Evolutionary conservation across 345 rosid species (phyloP).

Genomic region (Eutrema japonicum): DNA sequence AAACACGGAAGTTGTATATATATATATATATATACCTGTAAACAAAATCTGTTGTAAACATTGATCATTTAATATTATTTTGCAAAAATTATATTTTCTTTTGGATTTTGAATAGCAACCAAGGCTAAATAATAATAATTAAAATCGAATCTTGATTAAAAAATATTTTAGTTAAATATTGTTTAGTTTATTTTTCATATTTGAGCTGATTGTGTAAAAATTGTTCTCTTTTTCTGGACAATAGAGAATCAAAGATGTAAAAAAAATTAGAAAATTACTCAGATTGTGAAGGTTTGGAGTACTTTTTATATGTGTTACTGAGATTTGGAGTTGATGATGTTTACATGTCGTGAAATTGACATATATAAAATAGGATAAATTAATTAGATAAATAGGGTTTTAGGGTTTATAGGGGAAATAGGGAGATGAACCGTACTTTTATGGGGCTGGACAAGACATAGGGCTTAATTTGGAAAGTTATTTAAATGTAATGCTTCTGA

Average conservation of each 20-base stretch:
- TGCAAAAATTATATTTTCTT: background rate
- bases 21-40: background rate
- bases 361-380: conserved; percentile 8
- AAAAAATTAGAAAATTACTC: conserved; percentile 12
- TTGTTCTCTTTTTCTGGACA: background rate
- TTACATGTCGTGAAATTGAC: conserved; percentile 41
- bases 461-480: conserved; percentile 47
- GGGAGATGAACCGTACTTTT: conserved; percentile 40
- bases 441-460: conserved; percentile 41
- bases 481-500: conserved; percentile 44
- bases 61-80: background rate
- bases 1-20: conserved; percentile 5
- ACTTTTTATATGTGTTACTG: conserved; percentile 26
- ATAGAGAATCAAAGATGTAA: conserved; percentile 12
- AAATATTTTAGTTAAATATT: background rate
- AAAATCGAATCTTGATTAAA: background rate
- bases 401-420: conserved; percentile 40
- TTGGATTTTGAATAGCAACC: background rate
- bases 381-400: conserved; percentile 31
- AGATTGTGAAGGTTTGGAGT: conserved; percentile 15
- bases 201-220: background rate
- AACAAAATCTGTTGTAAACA: background rate
- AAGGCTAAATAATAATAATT: background rate
- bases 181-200: background rate
- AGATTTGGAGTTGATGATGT: conserved; percentile 36